phyloP scores from a whole-genome alignment of 129 eudicot species.

The Lactuca sativa region DNA sequence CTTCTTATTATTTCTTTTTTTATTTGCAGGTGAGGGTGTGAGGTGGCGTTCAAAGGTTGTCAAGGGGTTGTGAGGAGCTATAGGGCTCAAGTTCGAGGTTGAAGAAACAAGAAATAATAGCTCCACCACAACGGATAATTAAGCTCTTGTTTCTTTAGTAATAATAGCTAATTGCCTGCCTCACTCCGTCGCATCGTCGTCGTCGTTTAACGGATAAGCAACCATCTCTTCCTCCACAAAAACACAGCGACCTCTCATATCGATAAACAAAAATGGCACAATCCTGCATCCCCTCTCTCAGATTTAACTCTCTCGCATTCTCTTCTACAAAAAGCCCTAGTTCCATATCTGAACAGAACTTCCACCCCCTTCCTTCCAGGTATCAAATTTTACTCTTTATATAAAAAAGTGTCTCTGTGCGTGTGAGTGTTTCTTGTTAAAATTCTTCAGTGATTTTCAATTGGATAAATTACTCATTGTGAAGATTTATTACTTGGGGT shows the following conservation, averaged over 20 bases:
- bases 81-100: too few relatives aligned
- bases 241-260: conserved; percentile 1
- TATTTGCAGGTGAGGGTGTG: too few relatives aligned
- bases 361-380: conserved; percentile 56
- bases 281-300: conserved; percentile 54
- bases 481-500: not conserved
- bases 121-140: too few relatives aligned
- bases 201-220: conserved; percentile 33
- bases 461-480: not conserved
- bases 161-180: too few relatives aligned
- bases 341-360: conserved; percentile 24
- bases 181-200: conserved; percentile 38
- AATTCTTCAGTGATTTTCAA: not conserved
- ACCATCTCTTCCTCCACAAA: conserved; percentile 18
- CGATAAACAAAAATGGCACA: conserved; percentile 50
- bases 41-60: too few relatives aligned
- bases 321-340: conserved; percentile 43
- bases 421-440: not conserved
- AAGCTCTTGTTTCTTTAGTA: too few relatives aligned
- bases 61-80: too few relatives aligned
- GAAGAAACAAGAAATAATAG: too few relatives aligned
- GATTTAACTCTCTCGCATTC: conserved; percentile 41
- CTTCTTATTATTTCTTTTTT: too few relatives aligned
- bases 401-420: not conserved
- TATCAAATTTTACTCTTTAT: not conserved